Evolutionary conservation across 106 monocot genomes (phyloP).

Genomic region (Ottelia alismoides): DNA sequence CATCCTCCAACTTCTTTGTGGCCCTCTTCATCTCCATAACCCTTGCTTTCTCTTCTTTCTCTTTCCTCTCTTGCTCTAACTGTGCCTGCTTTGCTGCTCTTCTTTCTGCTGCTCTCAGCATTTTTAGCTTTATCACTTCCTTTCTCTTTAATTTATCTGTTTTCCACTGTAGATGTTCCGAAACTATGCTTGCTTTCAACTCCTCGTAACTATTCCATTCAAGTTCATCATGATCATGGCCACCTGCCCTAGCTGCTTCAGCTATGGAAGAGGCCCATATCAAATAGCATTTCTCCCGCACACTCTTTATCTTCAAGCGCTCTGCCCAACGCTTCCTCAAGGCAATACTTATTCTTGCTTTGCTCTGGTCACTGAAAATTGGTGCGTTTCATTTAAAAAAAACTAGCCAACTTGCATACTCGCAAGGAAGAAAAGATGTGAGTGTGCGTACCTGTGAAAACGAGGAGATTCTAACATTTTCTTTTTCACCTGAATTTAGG

Average conservation of each 20-base stretch:
- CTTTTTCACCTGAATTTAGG: conserved; percentile 41
- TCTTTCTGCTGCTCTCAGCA: conserved; percentile 29
- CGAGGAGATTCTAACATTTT: conserved; percentile 48
- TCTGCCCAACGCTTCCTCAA: conserved; percentile 51
- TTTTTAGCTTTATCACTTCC: conserved; percentile 31
- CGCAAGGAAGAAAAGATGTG: too few species aligned
- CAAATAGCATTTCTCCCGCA: conserved; percentile 33
- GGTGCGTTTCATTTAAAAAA: too few species aligned
- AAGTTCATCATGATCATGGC: conserved; percentile 32
- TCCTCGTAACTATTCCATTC: conserved; percentile 75
- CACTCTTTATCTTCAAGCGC: conserved; percentile 27
- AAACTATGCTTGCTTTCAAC: conserved; percentile 34
- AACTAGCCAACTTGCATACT: too few species aligned
- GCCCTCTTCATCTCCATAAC: conserved; percentile 19
- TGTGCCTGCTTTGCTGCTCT: conserved; percentile 26
- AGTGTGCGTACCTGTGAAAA: conserved; percentile 59
- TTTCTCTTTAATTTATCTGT: conserved; percentile 29
- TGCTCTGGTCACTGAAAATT: conserved; percentile 52
- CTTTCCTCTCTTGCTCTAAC: conserved; percentile 21
- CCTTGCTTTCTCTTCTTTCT: conserved; percentile 15
- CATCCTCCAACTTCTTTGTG: conserved; percentile 10
- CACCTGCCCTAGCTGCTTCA: conserved; percentile 40
- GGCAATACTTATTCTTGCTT: conserved; percentile 45
- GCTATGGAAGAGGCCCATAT: conserved; percentile 34
- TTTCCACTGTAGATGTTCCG: conserved; percentile 22